phyloP scores from a whole-genome alignment of 148 eudicot species.

The Cornus suecica region DNA sequence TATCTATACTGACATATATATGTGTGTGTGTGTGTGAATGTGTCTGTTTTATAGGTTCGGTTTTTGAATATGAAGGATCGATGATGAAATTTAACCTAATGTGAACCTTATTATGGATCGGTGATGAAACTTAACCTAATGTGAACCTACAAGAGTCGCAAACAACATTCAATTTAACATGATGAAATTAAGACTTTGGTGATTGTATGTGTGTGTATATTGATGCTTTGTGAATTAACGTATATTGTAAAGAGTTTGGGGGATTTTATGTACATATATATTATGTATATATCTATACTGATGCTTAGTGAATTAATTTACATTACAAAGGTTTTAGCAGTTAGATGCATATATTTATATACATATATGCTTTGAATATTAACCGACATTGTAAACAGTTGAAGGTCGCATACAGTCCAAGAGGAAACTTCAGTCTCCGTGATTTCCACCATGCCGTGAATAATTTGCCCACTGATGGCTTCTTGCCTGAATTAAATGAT shows the following conservation, averaged over 20 bases:
- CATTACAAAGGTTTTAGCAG: constrained; percentile 26
- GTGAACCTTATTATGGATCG: background rate
- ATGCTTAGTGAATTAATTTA: background rate
- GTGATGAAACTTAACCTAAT: constrained; percentile 2
- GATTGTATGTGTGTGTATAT: background rate
- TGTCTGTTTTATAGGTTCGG: background rate
- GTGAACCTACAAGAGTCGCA: no score
- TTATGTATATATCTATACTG: background rate
- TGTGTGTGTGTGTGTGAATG: background rate
- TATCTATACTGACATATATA: background rate
- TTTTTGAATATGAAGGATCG: background rate
- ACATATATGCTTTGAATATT: background rate
- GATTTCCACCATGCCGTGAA: constrained; percentile 78
- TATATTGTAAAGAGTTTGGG: constrained; percentile 28
- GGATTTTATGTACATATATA: no score
- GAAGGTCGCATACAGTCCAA: constrained; percentile 63
- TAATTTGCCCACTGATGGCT: constrained; percentile 57
- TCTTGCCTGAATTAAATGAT: constrained; percentile 40
- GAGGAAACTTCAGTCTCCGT: constrained; percentile 61
- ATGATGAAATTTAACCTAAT: constrained; percentile 2
- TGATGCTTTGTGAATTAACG: background rate
- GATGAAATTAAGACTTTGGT: background rate
- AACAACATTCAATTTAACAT: background rate
- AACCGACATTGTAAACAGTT: constrained; percentile 30
- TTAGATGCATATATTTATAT: background rate